These are phyloP conservation scores for Globisporangium okanoganense DNA, from an alignment of 352 stramenopile genomes.

Conservation along the genomic window DNA sequence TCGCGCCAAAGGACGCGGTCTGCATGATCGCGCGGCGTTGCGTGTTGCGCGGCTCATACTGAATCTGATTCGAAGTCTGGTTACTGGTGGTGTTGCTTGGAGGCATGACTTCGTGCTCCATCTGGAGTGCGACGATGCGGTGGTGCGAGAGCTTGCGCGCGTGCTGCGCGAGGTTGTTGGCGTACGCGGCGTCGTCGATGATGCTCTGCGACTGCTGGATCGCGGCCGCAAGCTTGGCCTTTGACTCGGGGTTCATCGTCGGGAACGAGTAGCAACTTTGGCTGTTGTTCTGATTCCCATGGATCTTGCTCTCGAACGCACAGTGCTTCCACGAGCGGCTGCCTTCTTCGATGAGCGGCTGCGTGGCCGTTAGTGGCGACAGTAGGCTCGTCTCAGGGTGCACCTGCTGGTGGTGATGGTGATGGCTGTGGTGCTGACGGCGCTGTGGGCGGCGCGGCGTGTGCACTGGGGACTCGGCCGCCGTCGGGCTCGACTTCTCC, in stretches of 20 bases:
- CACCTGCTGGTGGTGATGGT: constrained; percentile 12
- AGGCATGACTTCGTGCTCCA: constrained; percentile 47
- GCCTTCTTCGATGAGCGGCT: constrained; percentile 18
- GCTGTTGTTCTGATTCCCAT: constrained; percentile 4
- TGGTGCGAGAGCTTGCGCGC: constrained; percentile 64
- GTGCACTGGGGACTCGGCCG: constrained; percentile 17
- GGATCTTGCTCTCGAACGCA: constrained; percentile 21
- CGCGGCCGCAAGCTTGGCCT: constrained; percentile 44
- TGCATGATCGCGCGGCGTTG: constrained; percentile 1
- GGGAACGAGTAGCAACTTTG: constrained; percentile 6
- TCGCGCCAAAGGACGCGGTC: neutral
- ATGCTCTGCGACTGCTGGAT: constrained; percentile 49
- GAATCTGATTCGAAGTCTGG: constrained; percentile 28
- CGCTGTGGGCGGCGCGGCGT: constrained; percentile 22
- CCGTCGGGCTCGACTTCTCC: constrained; percentile 4
- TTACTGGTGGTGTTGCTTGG: constrained; percentile 19
- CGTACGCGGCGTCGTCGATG: constrained; percentile 56
- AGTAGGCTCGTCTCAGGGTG: constrained; percentile 3
- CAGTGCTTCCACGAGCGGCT: constrained; percentile 18
- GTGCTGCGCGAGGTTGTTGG: constrained; percentile 68
- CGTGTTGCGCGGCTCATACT: constrained; percentile 6
- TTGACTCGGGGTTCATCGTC: constrained; percentile 17
- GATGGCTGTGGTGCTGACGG: constrained; percentile 4
- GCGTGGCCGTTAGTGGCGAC: constrained; percentile 15
- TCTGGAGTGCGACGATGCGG: constrained; percentile 58